These are phyloP conservation scores for Neofusicoccum sp. DNA, from an alignment of 2,329 filamentous ascomycete genomes.

Conservation along the genomic window DNA sequence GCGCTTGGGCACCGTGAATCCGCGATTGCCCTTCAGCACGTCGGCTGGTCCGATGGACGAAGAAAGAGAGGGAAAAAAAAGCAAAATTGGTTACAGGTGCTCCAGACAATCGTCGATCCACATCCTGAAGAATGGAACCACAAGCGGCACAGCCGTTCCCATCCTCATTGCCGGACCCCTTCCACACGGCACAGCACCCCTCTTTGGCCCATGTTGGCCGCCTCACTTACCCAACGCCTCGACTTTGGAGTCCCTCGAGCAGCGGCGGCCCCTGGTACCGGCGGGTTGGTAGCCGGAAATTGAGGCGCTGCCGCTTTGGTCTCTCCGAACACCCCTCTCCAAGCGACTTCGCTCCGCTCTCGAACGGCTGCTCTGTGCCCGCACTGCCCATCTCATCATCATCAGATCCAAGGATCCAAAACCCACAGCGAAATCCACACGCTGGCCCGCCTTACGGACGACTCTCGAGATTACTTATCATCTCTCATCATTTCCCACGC, in stretches of 20 bases:
- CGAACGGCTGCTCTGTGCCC: not conserved
- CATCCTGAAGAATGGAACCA: not conserved
- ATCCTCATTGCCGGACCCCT: not conserved
- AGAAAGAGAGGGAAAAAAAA: not conserved
- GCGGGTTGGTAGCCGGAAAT: slow-evolving; percentile 9
- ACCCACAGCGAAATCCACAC: not conserved
- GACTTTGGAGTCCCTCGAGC: not conserved
- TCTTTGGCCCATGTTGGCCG: slow-evolving; percentile 4
- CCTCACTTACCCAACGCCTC: slow-evolving; percentile 13
- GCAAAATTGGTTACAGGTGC: not conserved
- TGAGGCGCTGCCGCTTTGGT: slow-evolving; percentile 6
- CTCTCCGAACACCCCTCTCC: not conserved
- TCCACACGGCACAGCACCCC: not conserved
- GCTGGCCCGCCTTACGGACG: not conserved
- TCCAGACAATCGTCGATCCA: slow-evolving; percentile 6
- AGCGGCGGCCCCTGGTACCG: not conserved
- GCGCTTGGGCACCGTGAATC: not conserved
- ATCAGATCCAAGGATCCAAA: not conserved
- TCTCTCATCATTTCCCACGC: not conserved
- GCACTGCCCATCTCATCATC: not conserved
- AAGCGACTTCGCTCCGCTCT: too few relatives aligned
- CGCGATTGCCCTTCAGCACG: not conserved
- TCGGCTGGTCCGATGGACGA: not conserved
- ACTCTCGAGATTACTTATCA: not conserved
- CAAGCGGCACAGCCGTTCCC: not conserved